Base-by-base conservation (phyloP, 139 green algal species). In the Chlorella sp. region DNA sequence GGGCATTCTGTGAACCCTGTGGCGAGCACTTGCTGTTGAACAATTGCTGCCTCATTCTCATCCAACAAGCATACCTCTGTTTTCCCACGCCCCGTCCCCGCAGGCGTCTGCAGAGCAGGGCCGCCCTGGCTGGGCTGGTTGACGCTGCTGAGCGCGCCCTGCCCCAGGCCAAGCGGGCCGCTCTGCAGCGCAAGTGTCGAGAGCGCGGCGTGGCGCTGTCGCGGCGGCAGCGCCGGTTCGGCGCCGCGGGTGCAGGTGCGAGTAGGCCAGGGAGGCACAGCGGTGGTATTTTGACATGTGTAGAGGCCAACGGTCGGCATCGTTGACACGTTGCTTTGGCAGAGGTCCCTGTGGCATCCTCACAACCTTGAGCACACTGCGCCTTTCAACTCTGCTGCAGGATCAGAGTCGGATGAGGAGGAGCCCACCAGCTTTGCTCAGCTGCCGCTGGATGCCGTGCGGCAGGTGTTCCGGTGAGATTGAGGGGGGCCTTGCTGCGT, bases 61-160 rank as follows among this genome's bases (percentile, higher is more conserved):
- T n/a, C n/a, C n/a, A n/a, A n/a, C n/a, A n/a, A n/a, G n/a, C n/a
- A n/a, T n/a, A n/a, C n/a, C n/a, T n/a, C n/a, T n/a, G n/a, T n/a
- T n/a, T n/a, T n/a, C n/a, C n/a, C n/a, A n/a, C n/a, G n/a, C n/a
- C n/a, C n/a, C n/a, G n/a, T n/a, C n/a, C n/a, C 38, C n/a, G 80
- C 80, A 85, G 80, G 28, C 80, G 80, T 11, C 32, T 80, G 80
- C 68, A 71, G 25, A 57, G 69, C 80, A 68, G 80, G 2, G 7
- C 64, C 21, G 68, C 80, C 6, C 80, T 85, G 68, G 47, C 68
- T n/a, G 26, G 4, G 6, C 25, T 85, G 32, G 72, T 85, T 68
- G 80, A 68, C 4, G 67, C 80, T 11, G 80, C 34, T 9, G 80
- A 79, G 51, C 67, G 68, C 16, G 34, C 39, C 11, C 68, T 85